Evolutionary conservation across 1,284 basidiomycete genomes (phyloP), one percentile per base, ranked within the genome.

Genomic region (Leccinum huronense): DNA sequence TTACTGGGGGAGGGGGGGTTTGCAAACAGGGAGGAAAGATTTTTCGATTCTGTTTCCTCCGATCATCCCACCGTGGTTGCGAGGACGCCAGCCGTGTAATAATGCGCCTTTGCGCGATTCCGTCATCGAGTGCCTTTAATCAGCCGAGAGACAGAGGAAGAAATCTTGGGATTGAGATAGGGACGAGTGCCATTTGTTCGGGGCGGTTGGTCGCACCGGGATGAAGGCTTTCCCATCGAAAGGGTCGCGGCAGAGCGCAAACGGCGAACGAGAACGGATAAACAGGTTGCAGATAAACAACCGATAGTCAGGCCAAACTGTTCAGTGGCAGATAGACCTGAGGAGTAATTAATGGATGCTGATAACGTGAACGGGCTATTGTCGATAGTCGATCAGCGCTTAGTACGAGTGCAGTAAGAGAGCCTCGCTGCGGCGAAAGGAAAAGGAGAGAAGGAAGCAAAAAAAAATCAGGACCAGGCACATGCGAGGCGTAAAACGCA

Each of bases 211-310:
- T 56, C 45, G 45, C 40, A 42, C 19, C 48, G 59, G 23, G 16
- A 58, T 30, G 61, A 31, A 65, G 40, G 31, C 19, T 40, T 72
- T 73, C 71, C 69, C 69, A 70, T 62, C 34, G 6, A 63, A 70
- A 71, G 67, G 69, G 70, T 68, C 62, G 61, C 63, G 65, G 68
- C 57, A 72, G 56, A 34, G 54, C 33, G n/a, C 45, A 16, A 38
- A 33, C 16, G 57, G 40, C 13, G 19, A 40, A 53, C 23, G 53
- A 58, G 23, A 13, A 27, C 14, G 54, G 58, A 11, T 33, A 55
- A 48, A 30, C 14, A 45, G 45, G 19, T 48, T 48, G 19, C 45
- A 48, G 42, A 31, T 19, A 34, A 23, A 30, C 9, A 30, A 58
- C 14, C 11, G 56, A 64, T 34, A 48, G 40, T 57, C 54, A 38